phyloP scores from a whole-genome alignment of 2,329 filamentous ascomycete genomes.

The Curvularia spicifera region DNA sequence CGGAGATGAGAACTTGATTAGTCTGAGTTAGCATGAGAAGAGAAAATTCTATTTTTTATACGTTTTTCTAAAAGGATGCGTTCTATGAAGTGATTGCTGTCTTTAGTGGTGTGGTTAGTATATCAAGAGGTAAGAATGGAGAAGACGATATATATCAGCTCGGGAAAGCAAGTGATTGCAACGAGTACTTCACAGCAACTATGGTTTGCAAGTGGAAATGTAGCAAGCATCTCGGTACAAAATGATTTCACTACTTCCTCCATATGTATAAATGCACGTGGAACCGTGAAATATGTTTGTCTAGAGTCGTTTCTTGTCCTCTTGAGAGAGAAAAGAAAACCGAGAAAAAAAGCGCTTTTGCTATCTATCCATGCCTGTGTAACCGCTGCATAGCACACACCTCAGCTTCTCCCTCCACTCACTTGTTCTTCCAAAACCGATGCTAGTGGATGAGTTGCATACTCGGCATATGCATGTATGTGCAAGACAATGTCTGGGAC shows the following conservation, averaged over 20 bases:
- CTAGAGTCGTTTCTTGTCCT: background rate
- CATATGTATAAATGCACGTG: background rate
- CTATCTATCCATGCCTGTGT: background rate
- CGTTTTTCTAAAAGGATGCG: no score
- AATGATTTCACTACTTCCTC: background rate
- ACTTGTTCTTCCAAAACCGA: background rate
- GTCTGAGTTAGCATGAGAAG: background rate
- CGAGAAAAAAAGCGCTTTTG: background rate
- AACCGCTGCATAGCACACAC: background rate
- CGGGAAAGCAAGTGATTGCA: no score
- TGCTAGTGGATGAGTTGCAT: background rate
- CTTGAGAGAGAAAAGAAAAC: background rate
- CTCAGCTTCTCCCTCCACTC: background rate
- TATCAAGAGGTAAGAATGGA: no score
- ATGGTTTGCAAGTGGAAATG: no score
- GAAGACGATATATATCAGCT: background rate
- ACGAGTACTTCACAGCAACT: no score
- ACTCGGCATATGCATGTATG: background rate
- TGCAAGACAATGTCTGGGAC: background rate
- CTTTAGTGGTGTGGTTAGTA: no score
- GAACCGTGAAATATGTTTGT: background rate
- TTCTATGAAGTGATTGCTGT: no score
- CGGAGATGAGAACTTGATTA: no score
- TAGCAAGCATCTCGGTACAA: background rate
- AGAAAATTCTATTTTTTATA: background rate